Conservation (phyloP, 2,329 filamentous ascomycete genomes). For the Sordariomycetes sp. region DNA sequence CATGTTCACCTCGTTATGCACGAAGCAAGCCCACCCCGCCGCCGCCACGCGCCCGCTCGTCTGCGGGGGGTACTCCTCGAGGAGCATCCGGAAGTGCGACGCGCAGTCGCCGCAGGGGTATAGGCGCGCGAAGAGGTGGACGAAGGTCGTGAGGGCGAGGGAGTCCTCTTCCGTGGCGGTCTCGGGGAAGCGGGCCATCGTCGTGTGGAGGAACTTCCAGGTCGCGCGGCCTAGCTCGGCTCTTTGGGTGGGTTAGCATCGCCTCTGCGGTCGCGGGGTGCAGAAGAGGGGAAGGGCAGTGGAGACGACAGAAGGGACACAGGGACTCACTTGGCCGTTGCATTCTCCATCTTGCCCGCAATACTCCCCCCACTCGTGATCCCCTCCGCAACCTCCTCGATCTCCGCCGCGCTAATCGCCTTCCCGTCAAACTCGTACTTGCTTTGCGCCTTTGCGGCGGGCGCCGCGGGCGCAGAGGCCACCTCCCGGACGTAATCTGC, state of each 20-base stretch:
- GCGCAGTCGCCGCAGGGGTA: constrained; percentile 62
- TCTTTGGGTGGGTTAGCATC: constrained; percentile 17
- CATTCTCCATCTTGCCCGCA: constrained; percentile 71
- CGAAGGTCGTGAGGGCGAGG: constrained; percentile 48
- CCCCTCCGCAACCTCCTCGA: constrained; percentile 27
- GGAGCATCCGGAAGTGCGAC: constrained; percentile 48
- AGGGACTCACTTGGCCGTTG: constrained; percentile 59
- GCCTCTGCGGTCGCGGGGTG: constrained; percentile 2
- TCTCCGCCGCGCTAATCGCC: constrained; percentile 15
- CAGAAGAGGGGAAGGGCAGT: neutral
- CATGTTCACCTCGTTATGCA: constrained; percentile 56
- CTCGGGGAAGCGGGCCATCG: constrained; percentile 57
- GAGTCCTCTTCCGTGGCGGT: constrained; percentile 49
- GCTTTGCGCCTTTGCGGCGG: neutral
- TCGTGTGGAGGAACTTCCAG: constrained; percentile 60
- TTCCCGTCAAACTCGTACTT: constrained; percentile 1
- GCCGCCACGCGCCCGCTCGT: constrained; percentile 49
- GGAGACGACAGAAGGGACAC: neutral
- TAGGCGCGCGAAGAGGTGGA: constrained; percentile 53
- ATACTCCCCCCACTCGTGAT: constrained; percentile 57
- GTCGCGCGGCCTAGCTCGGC: constrained; percentile 54
- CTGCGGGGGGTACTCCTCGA: constrained; percentile 51
- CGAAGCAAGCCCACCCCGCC: constrained; percentile 54
- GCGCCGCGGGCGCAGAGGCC: constrained; percentile 3
- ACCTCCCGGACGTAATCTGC: constrained; percentile 8